These are phyloP conservation scores for Macadamia tetraphylla DNA, from an alignment of 164 flowering plant species.

Conservation along the genomic window DNA sequence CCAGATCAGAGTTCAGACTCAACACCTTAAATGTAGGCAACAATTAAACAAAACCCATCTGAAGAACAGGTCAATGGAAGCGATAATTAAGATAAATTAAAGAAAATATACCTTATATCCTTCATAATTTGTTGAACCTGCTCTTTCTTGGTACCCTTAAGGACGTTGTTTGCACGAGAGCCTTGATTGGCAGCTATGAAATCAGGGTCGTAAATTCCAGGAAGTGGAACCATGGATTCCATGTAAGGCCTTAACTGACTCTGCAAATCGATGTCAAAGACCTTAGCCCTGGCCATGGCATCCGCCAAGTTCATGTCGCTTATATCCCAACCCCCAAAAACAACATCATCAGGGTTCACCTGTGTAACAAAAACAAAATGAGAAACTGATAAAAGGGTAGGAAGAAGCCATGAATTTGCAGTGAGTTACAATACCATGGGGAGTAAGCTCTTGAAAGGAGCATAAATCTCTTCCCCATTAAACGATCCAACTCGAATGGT, in stretches of 20 bases:
- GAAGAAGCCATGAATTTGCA: not conserved
- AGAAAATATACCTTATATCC: not conserved
- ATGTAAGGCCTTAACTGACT: slow-evolving; percentile 97
- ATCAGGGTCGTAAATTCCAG: slow-evolving; percentile 85
- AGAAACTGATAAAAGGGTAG: not conserved
- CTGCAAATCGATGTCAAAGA: slow-evolving; percentile 87
- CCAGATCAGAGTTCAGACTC: not conserved
- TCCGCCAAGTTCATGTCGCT: slow-evolving; percentile 94
- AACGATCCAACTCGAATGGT: slow-evolving; percentile 86
- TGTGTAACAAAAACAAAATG: slow-evolving; percentile 10
- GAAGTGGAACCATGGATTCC: slow-evolving; percentile 98
- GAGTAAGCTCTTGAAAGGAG: slow-evolving; percentile 97
- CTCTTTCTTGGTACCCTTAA: slow-evolving; percentile 36
- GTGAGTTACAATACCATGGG: slow-evolving; percentile 92
- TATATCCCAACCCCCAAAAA: slow-evolving; percentile 99
- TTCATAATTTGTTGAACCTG: not conserved
- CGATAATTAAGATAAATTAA: not conserved
- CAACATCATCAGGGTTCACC: slow-evolving; percentile 96
- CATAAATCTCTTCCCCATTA: slow-evolving; percentile 97
- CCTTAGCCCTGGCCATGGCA: slow-evolving; percentile 94
- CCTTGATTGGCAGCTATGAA: not conserved
- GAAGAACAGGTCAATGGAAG: not conserved
- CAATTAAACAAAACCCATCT: not conserved
- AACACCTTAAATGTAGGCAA: not conserved
- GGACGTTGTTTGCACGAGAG: slow-evolving; percentile 39